These are phyloP conservation scores for Rosa rugosa DNA, from an alignment of 306 rosid genomes.

Conservation along the genomic window DNA sequence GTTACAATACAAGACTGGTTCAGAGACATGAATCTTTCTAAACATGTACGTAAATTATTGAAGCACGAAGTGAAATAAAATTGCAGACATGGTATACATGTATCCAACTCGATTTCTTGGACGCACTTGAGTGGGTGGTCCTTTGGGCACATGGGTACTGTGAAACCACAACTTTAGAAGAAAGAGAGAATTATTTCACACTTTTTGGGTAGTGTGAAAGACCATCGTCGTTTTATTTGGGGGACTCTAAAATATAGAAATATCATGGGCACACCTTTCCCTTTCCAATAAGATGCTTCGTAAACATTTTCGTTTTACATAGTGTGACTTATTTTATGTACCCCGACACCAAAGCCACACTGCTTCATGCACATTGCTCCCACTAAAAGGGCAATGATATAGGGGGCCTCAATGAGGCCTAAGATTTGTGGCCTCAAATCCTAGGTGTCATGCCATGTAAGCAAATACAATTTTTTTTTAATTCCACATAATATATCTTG, in stretches of 20 bases:
- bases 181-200: neutral
- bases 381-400: too few species aligned
- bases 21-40: neutral
- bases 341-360: neutral
- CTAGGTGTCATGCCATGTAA: too few species aligned
- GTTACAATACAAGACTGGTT: neutral
- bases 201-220: neutral
- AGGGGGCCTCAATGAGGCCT: too few species aligned
- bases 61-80: neutral
- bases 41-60: neutral
- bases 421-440: too few species aligned
- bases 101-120: neutral
- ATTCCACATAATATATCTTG: too few species aligned
- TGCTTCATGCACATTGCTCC: neutral
- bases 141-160: neutral
- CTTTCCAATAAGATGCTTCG: neutral
- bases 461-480: too few species aligned
- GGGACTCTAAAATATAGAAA: neutral
- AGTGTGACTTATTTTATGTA: neutral
- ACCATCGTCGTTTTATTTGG: neutral
- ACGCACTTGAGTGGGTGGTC: neutral
- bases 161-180: neutral
- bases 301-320: neutral
- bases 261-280: neutral
- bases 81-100: neutral